Evolutionary conservation across 2,329 filamentous ascomycete species (phyloP).

Genomic region (Aspergillus cejpii): DNA sequence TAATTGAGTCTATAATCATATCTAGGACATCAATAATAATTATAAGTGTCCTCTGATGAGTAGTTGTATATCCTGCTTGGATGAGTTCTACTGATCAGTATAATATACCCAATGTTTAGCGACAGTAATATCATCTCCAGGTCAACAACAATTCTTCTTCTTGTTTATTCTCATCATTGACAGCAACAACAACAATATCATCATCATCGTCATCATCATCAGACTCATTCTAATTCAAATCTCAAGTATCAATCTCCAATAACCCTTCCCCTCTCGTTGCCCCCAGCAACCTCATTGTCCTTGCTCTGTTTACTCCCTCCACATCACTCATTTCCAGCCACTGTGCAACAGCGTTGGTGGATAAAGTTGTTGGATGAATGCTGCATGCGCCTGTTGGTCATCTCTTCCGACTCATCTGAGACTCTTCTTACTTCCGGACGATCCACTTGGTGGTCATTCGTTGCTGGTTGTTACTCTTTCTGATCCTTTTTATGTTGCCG

Average conservation of each 20-base stretch:
- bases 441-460: slow-evolving; percentile 11
- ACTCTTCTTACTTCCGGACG: slow-evolving; percentile 27
- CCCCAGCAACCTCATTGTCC: slow-evolving; percentile 27
- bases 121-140: too few species aligned
- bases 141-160: too few species aligned
- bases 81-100: too few species aligned
- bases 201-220: too few species aligned
- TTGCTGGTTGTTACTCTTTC: slow-evolving; percentile 12
- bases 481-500: not conserved
- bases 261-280: slow-evolving; percentile 26
- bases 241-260: slow-evolving; percentile 7
- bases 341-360: slow-evolving; percentile 15
- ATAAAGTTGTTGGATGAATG: slow-evolving; percentile 14
- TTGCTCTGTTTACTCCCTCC: slow-evolving; percentile 31
- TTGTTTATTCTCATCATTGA: too few species aligned
- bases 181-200: too few species aligned
- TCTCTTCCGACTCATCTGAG: slow-evolving; percentile 16
- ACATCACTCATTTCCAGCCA: slow-evolving; percentile 23
- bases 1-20: too few species aligned
- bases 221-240: too few species aligned
- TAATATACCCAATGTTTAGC: too few species aligned
- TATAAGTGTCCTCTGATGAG: too few species aligned
- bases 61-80: too few species aligned
- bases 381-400: slow-evolving; percentile 22
- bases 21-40: too few species aligned